These are phyloP conservation scores for Afroboletus lepidellus DNA, from an alignment of 1,284 basidiomycete species.

Conservation along the genomic window DNA sequence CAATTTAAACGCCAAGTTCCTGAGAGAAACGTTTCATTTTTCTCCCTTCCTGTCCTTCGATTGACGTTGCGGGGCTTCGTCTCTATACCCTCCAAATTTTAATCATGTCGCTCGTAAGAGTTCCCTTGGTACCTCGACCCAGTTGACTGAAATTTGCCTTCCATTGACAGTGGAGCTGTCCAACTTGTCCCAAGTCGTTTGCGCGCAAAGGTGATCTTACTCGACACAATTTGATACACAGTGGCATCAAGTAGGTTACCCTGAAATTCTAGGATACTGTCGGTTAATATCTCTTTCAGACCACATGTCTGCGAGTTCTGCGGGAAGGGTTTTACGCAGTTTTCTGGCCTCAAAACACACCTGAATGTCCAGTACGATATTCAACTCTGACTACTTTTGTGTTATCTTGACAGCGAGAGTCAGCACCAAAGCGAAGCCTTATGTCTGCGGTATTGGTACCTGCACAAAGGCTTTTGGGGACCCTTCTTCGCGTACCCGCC, in stretches of 20 bases:
- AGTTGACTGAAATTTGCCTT: slow-evolving; percentile 3
- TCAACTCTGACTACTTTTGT: neutral
- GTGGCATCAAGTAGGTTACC: slow-evolving; percentile 42
- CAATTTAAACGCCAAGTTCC: slow-evolving; percentile 23
- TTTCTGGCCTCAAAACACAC: slow-evolving; percentile 56
- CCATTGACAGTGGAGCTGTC: slow-evolving; percentile 33
- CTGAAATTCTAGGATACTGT: neutral
- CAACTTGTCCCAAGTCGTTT: slow-evolving; percentile 45
- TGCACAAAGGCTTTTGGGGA: slow-evolving; percentile 57
- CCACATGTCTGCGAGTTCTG: slow-evolving; percentile 48
- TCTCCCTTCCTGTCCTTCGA: slow-evolving; percentile 11
- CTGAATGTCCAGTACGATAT: slow-evolving; percentile 55
- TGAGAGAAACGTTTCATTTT: slow-evolving; percentile 4
- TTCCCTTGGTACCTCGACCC: neutral
- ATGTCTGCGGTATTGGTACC: slow-evolving; percentile 41
- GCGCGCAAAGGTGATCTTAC: slow-evolving; percentile 51
- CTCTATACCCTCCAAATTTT: slow-evolving; percentile 28
- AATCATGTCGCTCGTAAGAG: slow-evolving; percentile 30
- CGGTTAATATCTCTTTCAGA: slow-evolving; percentile 31
- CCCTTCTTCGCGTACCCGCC: slow-evolving; percentile 62
- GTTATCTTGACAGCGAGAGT: slow-evolving; percentile 11
- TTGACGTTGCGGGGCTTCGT: slow-evolving; percentile 42
- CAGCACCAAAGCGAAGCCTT: slow-evolving; percentile 55
- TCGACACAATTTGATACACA: slow-evolving; percentile 49
- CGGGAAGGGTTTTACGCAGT: slow-evolving; percentile 51